phyloP scores from a whole-genome alignment of 305 asterid genomes.

The Nicotiana rustica region DNA sequence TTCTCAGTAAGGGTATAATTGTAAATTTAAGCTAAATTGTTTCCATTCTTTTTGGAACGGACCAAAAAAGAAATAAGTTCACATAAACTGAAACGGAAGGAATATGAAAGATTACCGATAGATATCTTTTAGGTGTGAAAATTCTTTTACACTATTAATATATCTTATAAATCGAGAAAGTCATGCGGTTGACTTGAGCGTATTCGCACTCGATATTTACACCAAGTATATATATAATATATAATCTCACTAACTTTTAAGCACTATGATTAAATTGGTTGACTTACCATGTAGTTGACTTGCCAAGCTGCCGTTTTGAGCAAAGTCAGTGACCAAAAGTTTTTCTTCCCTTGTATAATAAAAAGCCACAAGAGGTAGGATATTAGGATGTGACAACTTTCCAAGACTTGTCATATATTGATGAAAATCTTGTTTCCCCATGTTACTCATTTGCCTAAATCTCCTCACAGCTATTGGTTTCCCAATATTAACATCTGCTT shows the following conservation, averaged over 20 bases:
- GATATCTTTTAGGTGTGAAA: not conserved
- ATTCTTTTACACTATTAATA: not conserved
- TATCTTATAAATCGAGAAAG: not conserved
- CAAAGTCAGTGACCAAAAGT: slow-evolving; percentile 62
- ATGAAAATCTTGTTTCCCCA: slow-evolving; percentile 56
- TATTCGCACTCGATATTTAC: too few species aligned
- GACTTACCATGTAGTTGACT: slow-evolving; percentile 65
- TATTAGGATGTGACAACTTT: slow-evolving; percentile 56
- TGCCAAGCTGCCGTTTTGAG: slow-evolving; percentile 63
- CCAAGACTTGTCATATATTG: slow-evolving; percentile 69
- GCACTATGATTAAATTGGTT: not conserved
- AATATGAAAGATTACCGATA: too few species aligned
- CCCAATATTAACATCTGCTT: slow-evolving; percentile 53
- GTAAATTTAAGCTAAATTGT: too few species aligned
- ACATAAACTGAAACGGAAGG: too few species aligned
- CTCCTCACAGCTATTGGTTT: slow-evolving; percentile 57
- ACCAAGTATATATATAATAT: too few species aligned
- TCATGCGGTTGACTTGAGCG: too few species aligned
- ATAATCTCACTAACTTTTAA: too few species aligned
- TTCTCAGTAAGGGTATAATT: too few species aligned
- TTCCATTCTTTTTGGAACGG: too few species aligned
- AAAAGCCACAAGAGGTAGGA: slow-evolving; percentile 66
- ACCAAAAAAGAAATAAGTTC: too few species aligned
- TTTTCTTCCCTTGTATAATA: slow-evolving; percentile 68
- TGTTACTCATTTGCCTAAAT: slow-evolving; percentile 58